Percentiles rank a stretch among this genome's conserved stretches.
These are phyloP conservation scores for Ophiostoma triangulosporum DNA, from an alignment of 2,329 filamentous ascomycete genomes.

Conservation along the genomic window DNA sequence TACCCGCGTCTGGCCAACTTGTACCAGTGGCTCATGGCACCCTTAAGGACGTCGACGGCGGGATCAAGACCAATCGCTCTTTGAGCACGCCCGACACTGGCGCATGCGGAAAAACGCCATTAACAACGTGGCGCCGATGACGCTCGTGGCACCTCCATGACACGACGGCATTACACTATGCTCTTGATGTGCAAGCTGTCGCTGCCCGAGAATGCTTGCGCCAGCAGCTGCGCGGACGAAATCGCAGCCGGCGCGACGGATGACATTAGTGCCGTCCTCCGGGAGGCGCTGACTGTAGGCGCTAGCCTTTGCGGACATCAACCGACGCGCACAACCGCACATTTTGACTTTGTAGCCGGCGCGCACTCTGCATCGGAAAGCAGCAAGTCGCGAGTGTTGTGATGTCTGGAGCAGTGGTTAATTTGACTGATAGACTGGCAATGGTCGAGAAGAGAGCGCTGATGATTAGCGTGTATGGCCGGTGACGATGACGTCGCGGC, in stretches of 20 bases:
- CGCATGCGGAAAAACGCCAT: not conserved
- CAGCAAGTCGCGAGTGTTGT: not conserved
- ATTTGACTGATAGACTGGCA: slow-evolving; percentile 43
- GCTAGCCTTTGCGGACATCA: too few species aligned
- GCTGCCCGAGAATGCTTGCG: slow-evolving; percentile 36
- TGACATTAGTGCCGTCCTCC: slow-evolving; percentile 40
- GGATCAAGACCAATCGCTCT: not conserved
- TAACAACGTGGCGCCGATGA: not conserved
- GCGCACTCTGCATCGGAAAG: slow-evolving; percentile 45
- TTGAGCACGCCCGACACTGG: slow-evolving; percentile 3
- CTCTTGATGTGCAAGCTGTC: slow-evolving; percentile 57
- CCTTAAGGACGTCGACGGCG: slow-evolving; percentile 3
- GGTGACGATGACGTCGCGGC: slow-evolving; percentile 29
- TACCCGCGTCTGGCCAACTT: not conserved
- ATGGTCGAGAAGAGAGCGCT: slow-evolving; percentile 54
- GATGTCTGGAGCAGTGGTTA: not conserved
- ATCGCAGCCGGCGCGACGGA: slow-evolving; percentile 17
- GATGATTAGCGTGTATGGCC: slow-evolving; percentile 44
- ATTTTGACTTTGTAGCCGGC: slow-evolving; percentile 54
- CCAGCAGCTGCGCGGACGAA: slow-evolving; percentile 43
- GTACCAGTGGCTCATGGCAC: not conserved
- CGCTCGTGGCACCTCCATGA: slow-evolving; percentile 2
- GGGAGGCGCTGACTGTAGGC: slow-evolving; percentile 47
- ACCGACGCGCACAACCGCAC: slow-evolving; percentile 40
- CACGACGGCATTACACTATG: slow-evolving; percentile 45